Evolutionary conservation across 768 basidiomycete species (phyloP), one percentile per base, ranked within the genome.

Genomic region (Coprinopsis marcescibilis): DNA sequence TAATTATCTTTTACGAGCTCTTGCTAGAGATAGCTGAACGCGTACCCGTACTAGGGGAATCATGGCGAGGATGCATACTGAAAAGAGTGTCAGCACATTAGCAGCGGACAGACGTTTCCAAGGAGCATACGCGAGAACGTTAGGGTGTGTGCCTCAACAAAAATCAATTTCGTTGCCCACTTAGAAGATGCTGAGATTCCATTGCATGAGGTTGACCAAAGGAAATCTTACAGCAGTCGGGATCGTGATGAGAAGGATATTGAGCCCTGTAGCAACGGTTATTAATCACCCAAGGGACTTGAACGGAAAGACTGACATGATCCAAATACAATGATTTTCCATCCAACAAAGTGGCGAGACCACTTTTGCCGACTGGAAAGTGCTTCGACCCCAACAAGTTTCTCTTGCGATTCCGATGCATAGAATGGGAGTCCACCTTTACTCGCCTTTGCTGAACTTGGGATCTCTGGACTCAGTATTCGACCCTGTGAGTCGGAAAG

Each of bases 1-100:
- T 17, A 13, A 49, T 7, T 38, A 29, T 15, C 36, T 33, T 19
- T 19, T 2, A 29, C 23, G 19, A 19, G 15, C 30, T 10, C n/a
- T n/a, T n/a, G n/a, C n/a, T n/a, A n/a, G n/a, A n/a, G n/a, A n/a
- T n/a, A n/a, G n/a, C n/a, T n/a, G n/a, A n/a, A n/a, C n/a, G 49
- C 64, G 12, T 53, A 85, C 84, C 66, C 85, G 83, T 41, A 89
- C 87, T 23, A 90, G 72, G 3, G 89, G 90, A 21, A 90, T 76
- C 62, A 92, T 76, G 8, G 84, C 76, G 21, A 87, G 64, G 52
- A 83, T 70, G 50, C 76, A 83, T 45, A 80, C 84, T 87, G 35
- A 51, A 44, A 49, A 27, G 6, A 6, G 41, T 15, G 43, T 48
- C 27, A 37, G 35, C 33, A 37, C 35, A n/a, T 19, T 21, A 5